These are phyloP conservation scores for Trypanosoma mega DNA, from an alignment of 208 protist species.

Conservation along the genomic window DNA sequence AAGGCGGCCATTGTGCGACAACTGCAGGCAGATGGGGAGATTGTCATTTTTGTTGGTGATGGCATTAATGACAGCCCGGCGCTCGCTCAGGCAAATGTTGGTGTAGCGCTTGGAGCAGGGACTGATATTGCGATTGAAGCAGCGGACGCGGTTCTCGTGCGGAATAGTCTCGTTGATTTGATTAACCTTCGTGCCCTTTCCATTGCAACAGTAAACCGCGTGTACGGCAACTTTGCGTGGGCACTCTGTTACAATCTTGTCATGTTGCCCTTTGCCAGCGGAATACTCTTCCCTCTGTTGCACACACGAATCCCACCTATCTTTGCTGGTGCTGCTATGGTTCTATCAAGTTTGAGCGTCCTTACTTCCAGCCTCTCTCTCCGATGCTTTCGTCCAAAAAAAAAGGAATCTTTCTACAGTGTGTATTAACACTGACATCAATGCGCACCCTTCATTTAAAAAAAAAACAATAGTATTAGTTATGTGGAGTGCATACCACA, in stretches of 20 bases:
- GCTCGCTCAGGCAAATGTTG: constrained; percentile 82
- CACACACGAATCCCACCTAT: constrained; percentile 69
- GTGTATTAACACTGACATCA: too few relatives aligned
- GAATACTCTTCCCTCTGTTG: constrained; percentile 68
- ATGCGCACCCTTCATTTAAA: too few relatives aligned
- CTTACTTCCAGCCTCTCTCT: constrained; percentile 73
- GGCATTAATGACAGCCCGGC: constrained; percentile 92
- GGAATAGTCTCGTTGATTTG: constrained; percentile 71
- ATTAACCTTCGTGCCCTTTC: constrained; percentile 67
- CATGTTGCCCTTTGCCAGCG: constrained; percentile 84
- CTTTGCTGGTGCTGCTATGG: constrained; percentile 73
- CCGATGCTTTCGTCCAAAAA: constrained; percentile 56
- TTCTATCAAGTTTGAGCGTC: constrained; percentile 77
- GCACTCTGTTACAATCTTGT: constrained; percentile 87
- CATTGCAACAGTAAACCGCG: constrained; percentile 56
- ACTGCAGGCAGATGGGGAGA: constrained; percentile 48
- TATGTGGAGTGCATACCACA: too few relatives aligned
- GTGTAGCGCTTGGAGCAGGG: constrained; percentile 84
- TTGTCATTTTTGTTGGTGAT: constrained; percentile 87
- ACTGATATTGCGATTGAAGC: constrained; percentile 84
- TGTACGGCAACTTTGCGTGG: constrained; percentile 91
- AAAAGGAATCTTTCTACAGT: constrained; percentile 27
- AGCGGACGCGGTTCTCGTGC: constrained; percentile 81
- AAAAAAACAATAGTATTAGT: too few relatives aligned
- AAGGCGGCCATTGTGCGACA: constrained; percentile 84